Evolutionary conservation across 2,329 filamentous ascomycete genomes (phyloP).

Genomic region (Penicillium oxalicum): DNA sequence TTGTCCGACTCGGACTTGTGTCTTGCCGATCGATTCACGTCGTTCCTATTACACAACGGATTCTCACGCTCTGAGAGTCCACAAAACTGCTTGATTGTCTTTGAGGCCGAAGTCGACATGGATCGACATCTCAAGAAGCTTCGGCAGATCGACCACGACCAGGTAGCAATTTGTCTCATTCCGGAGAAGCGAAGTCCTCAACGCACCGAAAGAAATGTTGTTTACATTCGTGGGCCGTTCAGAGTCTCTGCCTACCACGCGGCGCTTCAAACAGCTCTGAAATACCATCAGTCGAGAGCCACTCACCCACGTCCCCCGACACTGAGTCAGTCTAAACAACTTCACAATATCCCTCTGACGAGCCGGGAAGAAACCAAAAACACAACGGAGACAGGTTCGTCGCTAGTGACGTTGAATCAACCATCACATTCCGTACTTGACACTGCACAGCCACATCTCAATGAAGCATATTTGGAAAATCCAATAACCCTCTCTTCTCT

Average conservation of each 20-base stretch:
- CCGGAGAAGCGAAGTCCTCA: neutral
- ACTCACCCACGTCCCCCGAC: neutral
- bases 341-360: neutral
- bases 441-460: neutral
- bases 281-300: neutral
- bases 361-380: neutral
- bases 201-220: neutral
- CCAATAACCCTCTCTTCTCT: neutral
- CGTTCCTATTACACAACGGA: neutral
- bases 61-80: neutral
- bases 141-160: neutral
- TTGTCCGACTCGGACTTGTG: neutral
- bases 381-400: no score
- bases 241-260: neutral
- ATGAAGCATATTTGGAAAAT: neutral
- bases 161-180: constrained; percentile 8
- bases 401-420: neutral
- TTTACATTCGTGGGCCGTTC: constrained; percentile 5
- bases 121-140: constrained; percentile 1
- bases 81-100: constrained; percentile 3
- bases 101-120: neutral
- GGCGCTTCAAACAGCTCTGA: constrained; percentile 1
- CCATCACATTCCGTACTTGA: neutral
- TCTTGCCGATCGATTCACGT: neutral
- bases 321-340: neutral